Evolutionary conservation across 116 monocot species (phyloP).

Genomic region (Phalaenopsis hybrid): DNA sequence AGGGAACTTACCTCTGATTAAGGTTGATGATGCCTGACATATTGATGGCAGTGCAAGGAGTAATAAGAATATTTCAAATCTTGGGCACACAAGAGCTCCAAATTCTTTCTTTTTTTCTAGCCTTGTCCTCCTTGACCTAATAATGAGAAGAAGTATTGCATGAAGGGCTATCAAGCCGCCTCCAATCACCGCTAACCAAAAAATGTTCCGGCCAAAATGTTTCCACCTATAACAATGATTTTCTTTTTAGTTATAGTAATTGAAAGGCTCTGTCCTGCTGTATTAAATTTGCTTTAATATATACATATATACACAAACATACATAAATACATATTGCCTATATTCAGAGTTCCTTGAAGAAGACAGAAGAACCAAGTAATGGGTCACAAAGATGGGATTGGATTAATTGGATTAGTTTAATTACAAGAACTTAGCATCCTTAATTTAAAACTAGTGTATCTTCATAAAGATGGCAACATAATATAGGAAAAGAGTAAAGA

Average conservation of each 20-base stretch:
- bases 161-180: slow-evolving; percentile 61
- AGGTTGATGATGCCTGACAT: slow-evolving; percentile 66
- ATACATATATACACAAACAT: no score
- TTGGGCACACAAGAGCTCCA: slow-evolving; percentile 79
- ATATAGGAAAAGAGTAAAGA: no score
- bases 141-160: slow-evolving; percentile 28
- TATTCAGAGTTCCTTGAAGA: no score
- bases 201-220: slow-evolving; percentile 73
- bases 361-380: no score
- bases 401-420: no score
- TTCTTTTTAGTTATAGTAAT: neutral
- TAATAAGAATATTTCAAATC: slow-evolving; percentile 72
- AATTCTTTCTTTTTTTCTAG: slow-evolving; percentile 32
- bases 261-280: no score
- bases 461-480: no score
- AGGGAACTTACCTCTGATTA: slow-evolving; percentile 56
- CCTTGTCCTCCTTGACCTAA: slow-evolving; percentile 37
- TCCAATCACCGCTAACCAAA: slow-evolving; percentile 81
- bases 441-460: no score
- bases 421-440: no score
- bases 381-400: no score
- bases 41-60: slow-evolving; percentile 79
- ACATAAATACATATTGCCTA: no score
- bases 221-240: slow-evolving; percentile 59
- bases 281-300: no score